Percentiles rank a stretch among this genome's conserved stretches.
phyloP scores from a whole-genome alignment of 2,329 filamentous ascomycete genomes.

The Hymenoscyphus infarciens region DNA sequence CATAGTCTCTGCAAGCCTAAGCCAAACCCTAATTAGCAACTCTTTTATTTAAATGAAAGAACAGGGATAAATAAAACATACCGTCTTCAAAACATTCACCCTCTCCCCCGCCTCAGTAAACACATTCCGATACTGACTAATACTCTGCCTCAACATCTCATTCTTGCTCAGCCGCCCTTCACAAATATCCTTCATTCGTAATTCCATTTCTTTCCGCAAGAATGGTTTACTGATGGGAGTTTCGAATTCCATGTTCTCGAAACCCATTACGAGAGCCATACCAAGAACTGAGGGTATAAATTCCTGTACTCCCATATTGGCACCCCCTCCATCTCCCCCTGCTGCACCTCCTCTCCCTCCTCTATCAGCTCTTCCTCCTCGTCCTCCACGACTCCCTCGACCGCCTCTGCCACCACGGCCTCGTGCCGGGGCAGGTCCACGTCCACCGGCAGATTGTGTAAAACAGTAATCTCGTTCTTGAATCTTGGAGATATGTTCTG shows the following conservation, averaged over 20 bases:
- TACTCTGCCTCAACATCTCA: constrained; percentile 74
- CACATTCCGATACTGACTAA: constrained; percentile 82
- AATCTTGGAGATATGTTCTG: constrained; percentile 95
- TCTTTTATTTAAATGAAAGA: neutral
- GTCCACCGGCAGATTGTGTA: constrained; percentile 49
- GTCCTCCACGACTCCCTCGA: constrained; percentile 38
- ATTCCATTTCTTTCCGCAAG: constrained; percentile 94
- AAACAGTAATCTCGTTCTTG: constrained; percentile 84
- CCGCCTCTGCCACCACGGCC: constrained; percentile 39
- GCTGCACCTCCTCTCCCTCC: constrained; percentile 44
- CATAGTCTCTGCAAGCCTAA: neutral
- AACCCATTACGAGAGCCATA: constrained; percentile 87
- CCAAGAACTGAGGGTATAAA: constrained; percentile 92
- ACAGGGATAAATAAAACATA: constrained; percentile 40
- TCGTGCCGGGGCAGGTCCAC: constrained; percentile 36
- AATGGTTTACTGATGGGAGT: constrained; percentile 94
- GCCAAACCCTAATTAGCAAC: neutral
- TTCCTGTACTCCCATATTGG: constrained; percentile 53
- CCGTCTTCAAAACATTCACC: constrained; percentile 61
- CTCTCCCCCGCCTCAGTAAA: constrained; percentile 79
- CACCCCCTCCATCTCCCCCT: constrained; percentile 40
- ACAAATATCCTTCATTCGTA: constrained; percentile 95
- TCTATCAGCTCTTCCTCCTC: constrained; percentile 38
- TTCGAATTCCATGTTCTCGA: constrained; percentile 90
- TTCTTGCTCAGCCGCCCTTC: constrained; percentile 74